phyloP scores from a whole-genome alignment of 495 filamentous ascomycete genomes.

The Gamarada debralockiae region DNA sequence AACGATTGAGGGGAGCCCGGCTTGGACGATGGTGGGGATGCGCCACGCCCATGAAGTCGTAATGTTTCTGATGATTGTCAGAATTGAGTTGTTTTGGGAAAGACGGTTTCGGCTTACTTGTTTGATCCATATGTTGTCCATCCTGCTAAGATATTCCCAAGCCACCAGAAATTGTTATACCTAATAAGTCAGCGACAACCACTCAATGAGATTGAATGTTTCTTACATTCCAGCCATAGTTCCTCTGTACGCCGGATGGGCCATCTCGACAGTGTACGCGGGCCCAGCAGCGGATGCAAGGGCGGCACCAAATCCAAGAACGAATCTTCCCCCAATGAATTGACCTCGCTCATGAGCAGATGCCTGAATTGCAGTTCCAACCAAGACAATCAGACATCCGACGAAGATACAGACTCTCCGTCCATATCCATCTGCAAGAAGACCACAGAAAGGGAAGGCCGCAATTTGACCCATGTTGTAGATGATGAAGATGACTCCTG shows the following conservation, averaged over 20 bases:
- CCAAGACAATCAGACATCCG: conserved; percentile 46
- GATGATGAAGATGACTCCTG: conserved; percentile 42
- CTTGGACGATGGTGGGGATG: conserved; percentile 53
- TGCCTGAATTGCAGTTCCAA: conserved; percentile 50
- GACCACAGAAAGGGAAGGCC: conserved; percentile 38
- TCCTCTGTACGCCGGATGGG: conserved; percentile 51
- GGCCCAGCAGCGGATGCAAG: conserved; percentile 47
- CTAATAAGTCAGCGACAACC: background rate
- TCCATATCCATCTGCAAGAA: conserved; percentile 34
- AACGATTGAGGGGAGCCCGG: conserved; percentile 38
- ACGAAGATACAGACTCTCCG: conserved; percentile 53
- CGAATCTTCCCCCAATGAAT: conserved; percentile 53
- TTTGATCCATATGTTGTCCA: conserved; percentile 33
- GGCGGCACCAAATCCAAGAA: conserved; percentile 52
- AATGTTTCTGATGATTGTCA: conserved; percentile 20
- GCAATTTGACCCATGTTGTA: conserved; percentile 45
- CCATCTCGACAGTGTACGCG: conserved; percentile 49
- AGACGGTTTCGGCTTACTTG: conserved; percentile 11
- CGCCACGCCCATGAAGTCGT: conserved; percentile 45
- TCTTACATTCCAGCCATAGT: conserved; percentile 49
- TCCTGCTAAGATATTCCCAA: conserved; percentile 32
- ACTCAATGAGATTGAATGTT: background rate
- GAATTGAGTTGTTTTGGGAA: background rate
- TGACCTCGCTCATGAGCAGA: conserved; percentile 36
- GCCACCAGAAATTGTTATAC: conserved; percentile 33